Conservation (phyloP, 768 basidiomycete genomes). For the Ramaria rubella region DNA sequence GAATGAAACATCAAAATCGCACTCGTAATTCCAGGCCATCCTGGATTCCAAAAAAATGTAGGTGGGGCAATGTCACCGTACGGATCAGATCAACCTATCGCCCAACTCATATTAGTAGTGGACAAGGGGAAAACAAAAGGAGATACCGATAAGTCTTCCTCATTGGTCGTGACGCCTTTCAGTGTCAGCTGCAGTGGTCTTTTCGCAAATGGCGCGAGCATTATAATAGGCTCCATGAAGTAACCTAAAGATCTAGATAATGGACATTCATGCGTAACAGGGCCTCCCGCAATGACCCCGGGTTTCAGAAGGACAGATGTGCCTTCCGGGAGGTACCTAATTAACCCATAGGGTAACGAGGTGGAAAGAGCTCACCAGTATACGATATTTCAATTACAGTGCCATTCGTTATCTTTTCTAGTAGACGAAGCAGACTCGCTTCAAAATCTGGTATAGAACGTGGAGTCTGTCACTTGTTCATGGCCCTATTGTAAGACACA, state of each 20-base stretch:
- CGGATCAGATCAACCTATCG: slow-evolving; percentile 77
- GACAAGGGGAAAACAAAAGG: slow-evolving; percentile 12
- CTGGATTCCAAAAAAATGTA: slow-evolving; percentile 84
- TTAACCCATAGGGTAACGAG: neutral
- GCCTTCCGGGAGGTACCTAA: slow-evolving; percentile 41
- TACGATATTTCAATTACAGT: slow-evolving; percentile 93
- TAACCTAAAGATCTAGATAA: slow-evolving; percentile 87
- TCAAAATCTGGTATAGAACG: slow-evolving; percentile 69
- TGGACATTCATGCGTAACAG: slow-evolving; percentile 80
- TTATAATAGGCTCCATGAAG: slow-evolving; percentile 84
- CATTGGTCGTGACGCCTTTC: slow-evolving; percentile 88
- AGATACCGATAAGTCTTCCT: slow-evolving; percentile 82
- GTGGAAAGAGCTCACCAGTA: slow-evolving; percentile 55
- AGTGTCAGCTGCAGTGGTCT: slow-evolving; percentile 74
- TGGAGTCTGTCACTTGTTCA: too few relatives aligned
- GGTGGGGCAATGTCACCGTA: slow-evolving; percentile 84
- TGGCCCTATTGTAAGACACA: neutral
- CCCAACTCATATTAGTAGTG: neutral
- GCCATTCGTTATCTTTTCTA: slow-evolving; percentile 92
- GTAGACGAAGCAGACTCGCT: slow-evolving; percentile 76
- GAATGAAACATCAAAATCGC: slow-evolving; percentile 16
- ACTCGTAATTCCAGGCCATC: slow-evolving; percentile 89
- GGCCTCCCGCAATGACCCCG: slow-evolving; percentile 82
- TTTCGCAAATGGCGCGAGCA: slow-evolving; percentile 91
- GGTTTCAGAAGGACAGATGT: slow-evolving; percentile 90